Conservation (phyloP, 371 early-diverging fungal genomes). For the Synchytrium microbalum region DNA sequence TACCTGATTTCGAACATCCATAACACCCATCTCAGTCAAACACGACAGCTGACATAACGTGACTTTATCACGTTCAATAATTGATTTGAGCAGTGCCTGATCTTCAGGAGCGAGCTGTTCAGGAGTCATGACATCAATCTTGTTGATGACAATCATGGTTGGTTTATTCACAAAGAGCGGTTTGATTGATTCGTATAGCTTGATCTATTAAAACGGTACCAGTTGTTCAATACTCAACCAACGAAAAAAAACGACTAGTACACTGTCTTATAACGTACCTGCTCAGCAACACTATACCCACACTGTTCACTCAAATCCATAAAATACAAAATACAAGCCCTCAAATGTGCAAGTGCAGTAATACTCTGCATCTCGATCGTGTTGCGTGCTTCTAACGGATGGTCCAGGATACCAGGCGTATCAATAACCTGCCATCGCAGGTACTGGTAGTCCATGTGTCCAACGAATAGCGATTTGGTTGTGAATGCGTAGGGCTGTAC, state of each 20-base stretch:
- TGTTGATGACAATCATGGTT: constrained; percentile 92
- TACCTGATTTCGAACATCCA: constrained; percentile 89
- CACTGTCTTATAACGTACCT: constrained; percentile 38
- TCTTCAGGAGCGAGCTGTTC: constrained; percentile 76
- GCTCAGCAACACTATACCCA: constrained; percentile 96
- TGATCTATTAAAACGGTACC: constrained; percentile 26
- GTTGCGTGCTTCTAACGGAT: constrained; percentile 98
- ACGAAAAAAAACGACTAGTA: neutral
- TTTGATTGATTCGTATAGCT: constrained; percentile 92
- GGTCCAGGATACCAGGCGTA: constrained; percentile 99
- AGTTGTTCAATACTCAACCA: neutral
- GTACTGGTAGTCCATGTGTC: constrained; percentile 99
- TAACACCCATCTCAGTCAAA: constrained; percentile 91
- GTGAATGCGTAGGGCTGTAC: constrained; percentile 99
- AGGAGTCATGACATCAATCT: constrained; percentile 86
- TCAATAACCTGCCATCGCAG: constrained; percentile 99
- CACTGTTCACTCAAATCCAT: constrained; percentile 99
- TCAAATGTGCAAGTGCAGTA: constrained; percentile 98
- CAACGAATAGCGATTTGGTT: constrained; percentile 99
- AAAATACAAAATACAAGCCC: constrained; percentile 97
- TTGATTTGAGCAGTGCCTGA: constrained; percentile 61
- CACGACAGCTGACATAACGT: constrained; percentile 79
- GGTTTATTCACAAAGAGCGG: constrained; percentile 99
- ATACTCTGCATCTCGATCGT: constrained; percentile 99
- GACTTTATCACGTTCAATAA: constrained; percentile 60